Evolutionary conservation across 2,329 filamentous ascomycete species (phyloP).

Genomic region (Rachicladosporium sp.): DNA sequence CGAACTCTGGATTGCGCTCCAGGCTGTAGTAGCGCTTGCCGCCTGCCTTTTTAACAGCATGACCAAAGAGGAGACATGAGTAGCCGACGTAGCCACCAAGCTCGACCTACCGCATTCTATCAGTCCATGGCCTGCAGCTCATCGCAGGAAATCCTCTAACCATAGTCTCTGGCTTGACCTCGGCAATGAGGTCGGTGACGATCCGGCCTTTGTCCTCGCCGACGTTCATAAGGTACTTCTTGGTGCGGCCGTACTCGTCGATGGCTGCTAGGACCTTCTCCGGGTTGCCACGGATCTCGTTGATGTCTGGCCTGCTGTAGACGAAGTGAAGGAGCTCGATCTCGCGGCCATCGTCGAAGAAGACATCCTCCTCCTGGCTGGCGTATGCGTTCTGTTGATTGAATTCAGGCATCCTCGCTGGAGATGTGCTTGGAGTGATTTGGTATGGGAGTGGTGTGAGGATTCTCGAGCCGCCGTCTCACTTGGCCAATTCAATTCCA

Average conservation of each 20-base stretch:
- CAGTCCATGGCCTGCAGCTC: slow-evolving; percentile 6
- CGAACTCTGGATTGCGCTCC: slow-evolving; percentile 63
- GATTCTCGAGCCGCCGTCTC: too few relatives aligned
- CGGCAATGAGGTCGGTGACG: slow-evolving; percentile 54
- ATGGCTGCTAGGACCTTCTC: slow-evolving; percentile 54
- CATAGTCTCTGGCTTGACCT: slow-evolving; percentile 56
- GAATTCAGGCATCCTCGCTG: slow-evolving; percentile 17
- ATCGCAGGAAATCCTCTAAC: slow-evolving; percentile 19
- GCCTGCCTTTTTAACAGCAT: slow-evolving; percentile 50
- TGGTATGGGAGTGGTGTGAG: too few relatives aligned
- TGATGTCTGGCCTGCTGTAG: slow-evolving; percentile 48
- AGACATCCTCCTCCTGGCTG: slow-evolving; percentile 32
- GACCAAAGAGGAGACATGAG: slow-evolving; percentile 63
- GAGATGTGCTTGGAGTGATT: too few relatives aligned
- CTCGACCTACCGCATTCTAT: slow-evolving; percentile 42
- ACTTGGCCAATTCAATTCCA: too few relatives aligned
- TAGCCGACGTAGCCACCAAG: slow-evolving; percentile 74
- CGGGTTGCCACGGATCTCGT: slow-evolving; percentile 52
- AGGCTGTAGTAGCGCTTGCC: slow-evolving; percentile 58
- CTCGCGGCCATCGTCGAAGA: slow-evolving; percentile 58
- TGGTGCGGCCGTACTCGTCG: slow-evolving; percentile 53
- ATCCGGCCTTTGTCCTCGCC: slow-evolving; percentile 63
- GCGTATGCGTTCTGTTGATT: slow-evolving; percentile 36
- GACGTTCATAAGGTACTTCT: slow-evolving; percentile 70
- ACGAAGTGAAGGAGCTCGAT: slow-evolving; percentile 60